Evolutionary conservation across 345 rosid genomes (phyloP).

Genomic region (Atalantia buxifolia): DNA sequence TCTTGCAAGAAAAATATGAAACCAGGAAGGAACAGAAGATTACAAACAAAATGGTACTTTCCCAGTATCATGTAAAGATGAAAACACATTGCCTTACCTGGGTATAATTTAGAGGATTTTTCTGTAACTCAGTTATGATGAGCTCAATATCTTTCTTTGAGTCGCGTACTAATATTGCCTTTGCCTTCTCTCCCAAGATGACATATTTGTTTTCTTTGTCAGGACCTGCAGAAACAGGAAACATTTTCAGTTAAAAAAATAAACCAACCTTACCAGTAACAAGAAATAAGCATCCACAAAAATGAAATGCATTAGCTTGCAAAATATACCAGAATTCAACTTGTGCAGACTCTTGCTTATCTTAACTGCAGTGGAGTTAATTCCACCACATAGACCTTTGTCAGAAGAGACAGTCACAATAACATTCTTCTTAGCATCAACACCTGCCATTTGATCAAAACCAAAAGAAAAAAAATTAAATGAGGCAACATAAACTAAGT

Average conservation of each 20-base stretch:
- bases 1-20: too few species aligned
- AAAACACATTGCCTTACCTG: conserved; percentile 49
- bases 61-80: background rate
- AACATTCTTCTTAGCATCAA: conserved; percentile 95
- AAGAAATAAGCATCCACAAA: background rate
- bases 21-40: too few species aligned
- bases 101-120: conserved; percentile 85
- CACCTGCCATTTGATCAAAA: conserved; percentile 39
- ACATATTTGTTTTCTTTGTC: conserved; percentile 83
- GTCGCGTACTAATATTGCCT: conserved; percentile 77
- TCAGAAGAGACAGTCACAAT: conserved; percentile 86
- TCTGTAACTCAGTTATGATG: conserved; percentile 71
- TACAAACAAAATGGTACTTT: background rate
- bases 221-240: conserved; percentile 52
- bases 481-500: conserved; percentile 4
- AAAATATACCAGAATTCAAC: conserved; percentile 62
- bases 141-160: conserved; percentile 70
- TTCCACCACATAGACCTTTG: conserved; percentile 99
- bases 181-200: conserved; percentile 88
- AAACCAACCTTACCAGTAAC: background rate
- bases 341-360: conserved; percentile 69
- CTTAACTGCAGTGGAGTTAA: conserved; percentile 89
- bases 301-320: background rate
- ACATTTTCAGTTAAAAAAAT: conserved; percentile 14
- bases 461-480: background rate